Conservation (phyloP, 129 eudicot genomes). For the Helichrysum umbraculigerum region DNA sequence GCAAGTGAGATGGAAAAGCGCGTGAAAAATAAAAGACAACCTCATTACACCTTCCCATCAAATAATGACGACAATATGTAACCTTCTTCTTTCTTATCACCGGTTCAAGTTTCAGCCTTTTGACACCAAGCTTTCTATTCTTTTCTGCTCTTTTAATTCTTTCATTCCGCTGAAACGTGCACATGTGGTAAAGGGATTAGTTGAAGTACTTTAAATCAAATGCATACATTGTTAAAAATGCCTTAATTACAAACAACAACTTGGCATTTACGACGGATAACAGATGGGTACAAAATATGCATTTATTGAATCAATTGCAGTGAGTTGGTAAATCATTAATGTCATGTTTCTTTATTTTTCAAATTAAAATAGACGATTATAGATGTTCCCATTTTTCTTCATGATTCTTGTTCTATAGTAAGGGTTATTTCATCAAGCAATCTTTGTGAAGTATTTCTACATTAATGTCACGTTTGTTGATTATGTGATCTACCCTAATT, state of each 20-base stretch:
- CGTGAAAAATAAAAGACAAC: constrained; percentile 29
- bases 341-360: neutral
- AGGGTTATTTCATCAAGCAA: neutral
- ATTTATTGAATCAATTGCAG: neutral
- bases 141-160: constrained; percentile 64
- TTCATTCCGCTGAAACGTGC: constrained; percentile 51
- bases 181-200: neutral
- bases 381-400: neutral
- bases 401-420: neutral
- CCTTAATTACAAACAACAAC: neutral
- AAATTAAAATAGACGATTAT: constrained; percentile 5
- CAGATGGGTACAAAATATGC: neutral
- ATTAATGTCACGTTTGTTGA: neutral
- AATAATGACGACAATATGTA: constrained; percentile 67
- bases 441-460: neutral
- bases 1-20: neutral
- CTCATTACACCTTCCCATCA: constrained; percentile 88
- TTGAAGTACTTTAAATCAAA: neutral
- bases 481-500: constrained; percentile 6
- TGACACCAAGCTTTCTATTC: constrained; percentile 62
- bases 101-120: constrained; percentile 58
- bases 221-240: neutral
- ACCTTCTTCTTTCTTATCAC: constrained; percentile 57
- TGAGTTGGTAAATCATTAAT: constrained; percentile 10
- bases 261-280: constrained; percentile 5